Conservation (phyloP, 2,329 filamentous ascomycete genomes). For the Xylaria sp. region DNA sequence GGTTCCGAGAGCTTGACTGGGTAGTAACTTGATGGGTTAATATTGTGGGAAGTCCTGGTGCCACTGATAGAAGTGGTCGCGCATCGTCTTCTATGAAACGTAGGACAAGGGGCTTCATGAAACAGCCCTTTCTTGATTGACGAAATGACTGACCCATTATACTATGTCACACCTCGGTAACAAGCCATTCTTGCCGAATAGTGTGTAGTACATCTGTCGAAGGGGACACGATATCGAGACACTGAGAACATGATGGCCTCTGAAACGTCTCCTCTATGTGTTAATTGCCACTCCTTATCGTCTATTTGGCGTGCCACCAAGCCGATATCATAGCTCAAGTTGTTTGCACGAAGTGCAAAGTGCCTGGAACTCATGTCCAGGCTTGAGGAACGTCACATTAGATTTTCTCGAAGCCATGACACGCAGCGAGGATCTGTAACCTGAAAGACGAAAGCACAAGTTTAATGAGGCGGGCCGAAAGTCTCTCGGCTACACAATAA, state of each 20-base stretch:
- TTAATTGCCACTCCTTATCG: background rate
- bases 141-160: background rate
- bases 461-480: conserved; percentile 6
- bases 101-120: conserved; percentile 6
- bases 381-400: background rate
- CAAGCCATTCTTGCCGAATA: background rate
- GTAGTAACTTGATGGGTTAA: background rate
- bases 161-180: background rate
- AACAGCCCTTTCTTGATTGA: background rate
- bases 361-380: background rate
- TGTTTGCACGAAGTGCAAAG: background rate
- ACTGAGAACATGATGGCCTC: background rate
- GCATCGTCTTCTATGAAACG: background rate
- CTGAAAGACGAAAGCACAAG: background rate
- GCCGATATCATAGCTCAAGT: background rate
- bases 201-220: background rate
- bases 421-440: background rate
- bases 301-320: background rate
- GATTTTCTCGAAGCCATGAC: background rate
- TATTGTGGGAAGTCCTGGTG: background rate
- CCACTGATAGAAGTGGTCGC: too few relatives aligned
- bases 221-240: conserved; percentile 7
- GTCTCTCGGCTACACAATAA: background rate
- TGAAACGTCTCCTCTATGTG: background rate
- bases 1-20: background rate